Base-by-base conservation (phyloP, 2,329 filamentous ascomycete species). In the Zelopaecilomyces penicillatus region DNA sequence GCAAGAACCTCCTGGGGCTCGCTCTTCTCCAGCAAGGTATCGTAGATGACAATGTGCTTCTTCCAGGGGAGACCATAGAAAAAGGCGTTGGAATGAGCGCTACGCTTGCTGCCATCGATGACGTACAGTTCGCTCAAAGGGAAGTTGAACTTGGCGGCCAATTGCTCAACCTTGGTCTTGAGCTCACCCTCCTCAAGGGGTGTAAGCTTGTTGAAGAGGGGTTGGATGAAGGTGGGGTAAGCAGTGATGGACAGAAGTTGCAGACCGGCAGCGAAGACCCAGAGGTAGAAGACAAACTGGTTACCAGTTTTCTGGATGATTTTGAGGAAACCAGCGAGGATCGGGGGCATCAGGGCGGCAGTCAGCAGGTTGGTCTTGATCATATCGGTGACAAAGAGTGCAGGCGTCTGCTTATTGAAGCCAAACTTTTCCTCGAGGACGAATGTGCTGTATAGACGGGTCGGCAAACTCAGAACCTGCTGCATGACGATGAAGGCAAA, bases 31-130 rank as follows among this genome's bases (percentile, higher is more conserved):
- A 98, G 89, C 51, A 98, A 70, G 5, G 94, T 98, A 63, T 98
- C 93, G 64, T 95, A 98, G 61, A 98, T 94, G 59, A 98, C 93
- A 71, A 98, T 98, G 73, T 97, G 94, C 78, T 97, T 97, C 78
- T 96, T 96, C 90, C 91, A 98, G 36, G 93, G 93, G 45, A 98
- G 78, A 49, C 93, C 93, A 57, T 94, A 96, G 71, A 98, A 98
- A 68, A 94, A 93, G 31, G 87, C 87, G 63, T 94, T 94, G 66
- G 84, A 88, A 70, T 94, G 87, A 30, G 86, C 84, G 62, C 83
- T 87, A 58, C 88, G 77, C 73, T 90, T 93, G 70, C 84, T 89
- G 47, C 87, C 87, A 60, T 94, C 87, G 58, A 98, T 98, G 59
- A 97, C 90, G 61, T 95, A 88, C 37, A 98, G 77, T 61, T 97